A percentile compares a stretch with the other conserved stretches of the same genome.
These are phyloP conservation scores for Yueomyces sp. DNA, from an alignment of 1,139 yeast species.

Conservation along the genomic window DNA sequence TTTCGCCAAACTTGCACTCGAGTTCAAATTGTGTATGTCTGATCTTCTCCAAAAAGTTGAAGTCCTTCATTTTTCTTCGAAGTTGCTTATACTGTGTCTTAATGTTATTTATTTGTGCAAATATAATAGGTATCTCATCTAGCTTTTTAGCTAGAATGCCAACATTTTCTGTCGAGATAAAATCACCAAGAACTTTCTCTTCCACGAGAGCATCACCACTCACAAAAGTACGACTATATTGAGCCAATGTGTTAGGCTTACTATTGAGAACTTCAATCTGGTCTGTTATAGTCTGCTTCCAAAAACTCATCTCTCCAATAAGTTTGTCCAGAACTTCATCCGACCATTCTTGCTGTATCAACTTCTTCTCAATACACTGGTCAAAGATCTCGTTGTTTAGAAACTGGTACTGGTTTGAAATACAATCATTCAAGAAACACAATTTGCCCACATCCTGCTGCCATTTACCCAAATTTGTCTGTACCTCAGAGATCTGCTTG, in stretches of 20 bases:
- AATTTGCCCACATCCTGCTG: slow-evolving; percentile 18
- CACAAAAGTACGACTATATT: too few species aligned
- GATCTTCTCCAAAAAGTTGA: slow-evolving; percentile 12
- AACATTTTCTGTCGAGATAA: slow-evolving; percentile 32
- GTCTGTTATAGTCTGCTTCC: slow-evolving; percentile 24
- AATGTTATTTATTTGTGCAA: slow-evolving; percentile 19
- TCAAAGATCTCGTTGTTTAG: slow-evolving; percentile 20
- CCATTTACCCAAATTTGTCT: slow-evolving; percentile 14
- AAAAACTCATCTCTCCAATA: slow-evolving; percentile 15
- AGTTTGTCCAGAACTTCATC: slow-evolving; percentile 14
- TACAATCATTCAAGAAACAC: slow-evolving; percentile 24
- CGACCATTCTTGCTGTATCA: slow-evolving; percentile 19
- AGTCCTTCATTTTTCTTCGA: slow-evolving; percentile 14
- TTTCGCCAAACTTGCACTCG: slow-evolving; percentile 22
- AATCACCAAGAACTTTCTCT: slow-evolving; percentile 29
- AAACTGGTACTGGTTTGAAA: slow-evolving; percentile 25
- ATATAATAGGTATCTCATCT: slow-evolving; percentile 21
- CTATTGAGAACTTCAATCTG: slow-evolving; percentile 23
- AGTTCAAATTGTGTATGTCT: slow-evolving; percentile 10
- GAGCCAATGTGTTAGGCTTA: slow-evolving; percentile 8
- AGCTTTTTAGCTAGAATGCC: slow-evolving; percentile 22
- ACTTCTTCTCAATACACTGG: slow-evolving; percentile 20
- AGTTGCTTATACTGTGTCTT: slow-evolving; percentile 18
- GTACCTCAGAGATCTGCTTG: slow-evolving; percentile 14
- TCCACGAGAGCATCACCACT: slow-evolving; percentile 8